Evolutionary conservation across 805 yeast genomes (phyloP), one percentile per base, ranked within the genome.

Genomic region (Saturnispora saitoi): DNA sequence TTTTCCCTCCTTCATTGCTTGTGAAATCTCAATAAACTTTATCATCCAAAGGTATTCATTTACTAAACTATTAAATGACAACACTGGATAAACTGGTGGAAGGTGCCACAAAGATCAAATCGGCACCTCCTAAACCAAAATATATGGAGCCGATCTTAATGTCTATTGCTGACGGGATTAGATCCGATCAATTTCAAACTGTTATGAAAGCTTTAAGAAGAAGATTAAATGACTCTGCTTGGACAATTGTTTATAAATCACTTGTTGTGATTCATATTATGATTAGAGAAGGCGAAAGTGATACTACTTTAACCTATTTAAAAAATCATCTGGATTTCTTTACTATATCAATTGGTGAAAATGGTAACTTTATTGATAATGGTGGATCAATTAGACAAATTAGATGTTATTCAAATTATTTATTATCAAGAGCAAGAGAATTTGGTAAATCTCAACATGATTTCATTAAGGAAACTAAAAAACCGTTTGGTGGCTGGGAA

Each of bases 91-190:
- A 84, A 66, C 71, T 83, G 51, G 93, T 85, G 54, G 86, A 85
- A 69, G 83, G 87, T 42, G 88, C 87, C 46, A 81, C 88, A 14
- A 81, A 81, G 64, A 73, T 80, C 31, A 81, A 81, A 57, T 77
- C 87, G 69, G 98, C 98, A 10, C 96, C 98, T n/a, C 99, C 99
- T 6, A 93, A 93, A 67, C 84, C 95, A 34, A 93, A 93, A 65
- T 93, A 93, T 63, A 80, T 93, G 47, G 98, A 91, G 68, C 98
- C 98, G 1, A 87, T 93, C 46, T 72, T 93, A 30, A 74, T 80
- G 72, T 73, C 84, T 28, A 83, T 89, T 2, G 73, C 75, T 44
- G 71, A 72, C 45, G 75, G 76, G 30, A 73, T 69, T 51, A 56
- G 58, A 26, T 56, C 59, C 38, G 80, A 76, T 17, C 76, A 86